Percentiles rank a stretch among this genome's conserved stretches.
These are phyloP conservation scores for Mycena epipterygia DNA, from an alignment of 768 basidiomycete genomes.

Conservation along the genomic window DNA sequence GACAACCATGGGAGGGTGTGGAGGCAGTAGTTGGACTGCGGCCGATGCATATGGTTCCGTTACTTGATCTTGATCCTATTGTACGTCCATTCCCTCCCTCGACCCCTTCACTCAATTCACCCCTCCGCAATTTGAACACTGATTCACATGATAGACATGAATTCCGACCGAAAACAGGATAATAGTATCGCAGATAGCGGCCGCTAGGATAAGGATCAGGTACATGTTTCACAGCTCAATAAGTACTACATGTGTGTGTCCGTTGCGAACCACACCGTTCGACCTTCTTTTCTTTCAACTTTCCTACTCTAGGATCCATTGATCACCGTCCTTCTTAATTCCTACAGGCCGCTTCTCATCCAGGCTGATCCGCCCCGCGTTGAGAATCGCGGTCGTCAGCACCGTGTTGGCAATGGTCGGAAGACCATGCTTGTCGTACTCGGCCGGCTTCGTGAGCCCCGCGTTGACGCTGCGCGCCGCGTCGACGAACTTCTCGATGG, in stretches of 20 bases:
- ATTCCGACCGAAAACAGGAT: conserved; percentile 11
- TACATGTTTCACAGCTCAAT: conserved; percentile 15
- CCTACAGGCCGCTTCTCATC: conserved; percentile 90
- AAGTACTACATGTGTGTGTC: conserved; percentile 22
- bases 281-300: conserved; percentile 34
- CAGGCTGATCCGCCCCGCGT: conserved; percentile 90
- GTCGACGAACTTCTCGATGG: conserved; percentile 93
- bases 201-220: conserved; percentile 23
- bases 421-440: conserved; percentile 84
- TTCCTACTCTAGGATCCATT: conserved; percentile 77
- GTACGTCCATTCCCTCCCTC: conserved; percentile 39
- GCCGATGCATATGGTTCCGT: conserved; percentile 30
- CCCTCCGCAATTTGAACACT: conserved; percentile 22
- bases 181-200: background rate
- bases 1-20: conserved; percentile 27
- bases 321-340: conserved; percentile 75
- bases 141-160: conserved; percentile 14
- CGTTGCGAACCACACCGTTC: background rate
- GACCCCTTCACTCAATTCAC: conserved; percentile 34
- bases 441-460: conserved; percentile 70
- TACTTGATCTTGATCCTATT: conserved; percentile 29
- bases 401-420: conserved; percentile 94
- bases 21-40: conserved; percentile 32
- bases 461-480: conserved; percentile 86
- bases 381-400: conserved; percentile 87